Conservation (phyloP, 345 rosid species). For the Eucalyptus caleyi region DNA sequence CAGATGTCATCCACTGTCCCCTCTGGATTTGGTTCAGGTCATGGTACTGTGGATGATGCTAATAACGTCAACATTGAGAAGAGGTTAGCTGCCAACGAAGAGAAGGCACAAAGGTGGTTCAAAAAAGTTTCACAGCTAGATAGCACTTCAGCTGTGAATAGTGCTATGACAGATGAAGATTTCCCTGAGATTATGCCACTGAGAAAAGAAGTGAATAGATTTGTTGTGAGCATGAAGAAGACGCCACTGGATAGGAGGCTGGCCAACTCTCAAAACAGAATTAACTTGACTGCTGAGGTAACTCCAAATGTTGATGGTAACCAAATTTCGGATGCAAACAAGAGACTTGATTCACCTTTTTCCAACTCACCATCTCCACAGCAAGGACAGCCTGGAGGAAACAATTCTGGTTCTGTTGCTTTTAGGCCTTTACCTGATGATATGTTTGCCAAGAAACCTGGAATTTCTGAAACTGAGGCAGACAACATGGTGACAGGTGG, state of each 20-base stretch:
- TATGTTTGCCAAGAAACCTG: conserved; percentile 59
- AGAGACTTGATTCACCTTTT: neutral
- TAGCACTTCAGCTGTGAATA: conserved; percentile 34
- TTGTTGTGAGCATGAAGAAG: conserved; percentile 80
- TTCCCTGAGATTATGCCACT: conserved; percentile 93
- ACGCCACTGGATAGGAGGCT: conserved; percentile 84
- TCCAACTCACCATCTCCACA: conserved; percentile 6
- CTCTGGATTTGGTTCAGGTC: conserved; percentile 12
- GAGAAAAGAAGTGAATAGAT: conserved; percentile 90
- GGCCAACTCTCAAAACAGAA: conserved; percentile 26
- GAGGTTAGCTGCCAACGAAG: conserved; percentile 63
- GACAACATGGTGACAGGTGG: neutral
- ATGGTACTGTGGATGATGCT: conserved; percentile 8
- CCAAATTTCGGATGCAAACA: conserved; percentile 1
- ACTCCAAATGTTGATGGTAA: neutral
- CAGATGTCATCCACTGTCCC: conserved; percentile 10
- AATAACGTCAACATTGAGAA: conserved; percentile 27
- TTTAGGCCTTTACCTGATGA: conserved; percentile 73
- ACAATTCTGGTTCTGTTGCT: conserved; percentile 33
- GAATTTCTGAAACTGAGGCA: conserved; percentile 13
- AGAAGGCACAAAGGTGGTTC: conserved; percentile 76
- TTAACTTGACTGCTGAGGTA: neutral
- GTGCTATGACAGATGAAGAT: conserved; percentile 64
- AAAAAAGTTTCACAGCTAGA: conserved; percentile 59
- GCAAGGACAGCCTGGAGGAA: conserved; percentile 17